Conservation (phyloP, 1,284 basidiomycete genomes). For the Ustilago xerochloae region DNA sequence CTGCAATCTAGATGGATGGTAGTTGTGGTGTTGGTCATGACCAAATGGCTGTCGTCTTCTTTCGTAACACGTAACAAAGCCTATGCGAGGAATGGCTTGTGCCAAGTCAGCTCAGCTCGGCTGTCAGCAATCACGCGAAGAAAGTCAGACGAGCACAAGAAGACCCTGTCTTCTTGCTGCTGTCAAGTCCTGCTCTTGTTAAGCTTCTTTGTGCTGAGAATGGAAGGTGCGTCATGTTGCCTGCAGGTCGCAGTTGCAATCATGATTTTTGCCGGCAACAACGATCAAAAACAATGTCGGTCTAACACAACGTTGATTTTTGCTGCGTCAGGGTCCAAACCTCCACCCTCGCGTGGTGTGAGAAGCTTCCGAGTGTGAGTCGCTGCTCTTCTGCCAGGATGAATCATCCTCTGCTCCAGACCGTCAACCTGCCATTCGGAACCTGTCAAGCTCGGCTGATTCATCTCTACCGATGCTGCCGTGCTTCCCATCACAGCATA, state of each 20-base stretch:
- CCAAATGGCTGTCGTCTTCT: not conserved
- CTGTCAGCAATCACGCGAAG: not conserved
- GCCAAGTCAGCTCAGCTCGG: not conserved
- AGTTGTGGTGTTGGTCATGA: not conserved
- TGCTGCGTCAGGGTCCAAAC: not conserved
- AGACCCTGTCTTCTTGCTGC: not conserved
- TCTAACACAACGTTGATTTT: not conserved
- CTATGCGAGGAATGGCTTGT: not conserved
- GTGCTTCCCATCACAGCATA: not conserved
- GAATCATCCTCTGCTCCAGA: constrained; percentile 24
- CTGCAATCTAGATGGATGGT: not conserved
- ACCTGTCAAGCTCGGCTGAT: constrained; percentile 14
- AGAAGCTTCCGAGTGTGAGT: too few species aligned
- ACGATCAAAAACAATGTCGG: too few species aligned
- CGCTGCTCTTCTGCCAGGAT: constrained; percentile 3
- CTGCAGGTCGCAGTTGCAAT: too few species aligned
- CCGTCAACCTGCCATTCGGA: not conserved
- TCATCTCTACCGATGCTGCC: not conserved
- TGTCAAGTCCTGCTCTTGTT: not conserved
- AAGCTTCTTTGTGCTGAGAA: not conserved
- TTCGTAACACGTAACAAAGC: too few species aligned
- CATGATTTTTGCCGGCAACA: not conserved
- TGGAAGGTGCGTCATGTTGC: not conserved
- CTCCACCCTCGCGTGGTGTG: not conserved
- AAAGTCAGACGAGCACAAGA: too few species aligned